Percentiles rank a stretch among this genome's conserved stretches.
phyloP scores from a whole-genome alignment of 176 grass and related monocot genomes.

The barley (Hordeum vulgare) region MorexV3_pseudomolecules_assembly NC_058521.1:58025904-58026403 shows the following conservation, averaged over 20 bases:
- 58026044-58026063: not conserved
- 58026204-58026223: not conserved
- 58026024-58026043: not conserved
- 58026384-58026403: no score
- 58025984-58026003: not conserved
- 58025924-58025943: constrained; percentile 17
- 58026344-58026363: not conserved
- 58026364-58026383: not conserved
- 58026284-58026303: constrained; percentile 1
- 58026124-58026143: not conserved
- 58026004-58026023: not conserved
- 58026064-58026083: no score
- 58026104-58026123: no score
- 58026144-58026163: no score
- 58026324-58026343: not conserved
- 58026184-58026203: no score
- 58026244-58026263: not conserved
- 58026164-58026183: no score
- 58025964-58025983: not conserved
- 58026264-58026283: constrained; percentile 1
- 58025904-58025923: not conserved
- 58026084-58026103: no score
- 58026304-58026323: constrained; percentile 21
- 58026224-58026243: constrained; percentile 25
- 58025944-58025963: constrained; percentile 9